Conservation (phyloP, 441 rosid genomes). For the Adansonia grandidieri region DNA sequence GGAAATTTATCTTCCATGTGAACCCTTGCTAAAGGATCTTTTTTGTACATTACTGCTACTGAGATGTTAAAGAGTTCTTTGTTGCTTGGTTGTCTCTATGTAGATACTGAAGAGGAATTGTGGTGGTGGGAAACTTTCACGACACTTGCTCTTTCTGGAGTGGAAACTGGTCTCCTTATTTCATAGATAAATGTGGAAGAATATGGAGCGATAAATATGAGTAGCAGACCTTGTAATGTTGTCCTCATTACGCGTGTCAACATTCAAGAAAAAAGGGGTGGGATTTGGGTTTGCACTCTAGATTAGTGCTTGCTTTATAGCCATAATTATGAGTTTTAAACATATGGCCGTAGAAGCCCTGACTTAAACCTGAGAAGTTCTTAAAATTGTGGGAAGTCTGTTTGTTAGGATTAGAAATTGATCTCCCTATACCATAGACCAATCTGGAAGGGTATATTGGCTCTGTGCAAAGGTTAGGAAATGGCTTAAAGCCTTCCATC, state of each 20-base stretch:
- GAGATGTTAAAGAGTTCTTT: neutral
- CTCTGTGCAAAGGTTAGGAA: neutral
- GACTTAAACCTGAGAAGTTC: conserved; percentile 18
- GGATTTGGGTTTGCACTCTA: neutral
- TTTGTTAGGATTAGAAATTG: conserved; percentile 5
- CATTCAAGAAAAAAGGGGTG: neutral
- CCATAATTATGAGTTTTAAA: neutral
- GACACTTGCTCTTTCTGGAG: neutral
- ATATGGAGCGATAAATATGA: too few relatives aligned
- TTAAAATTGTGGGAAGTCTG: conserved; percentile 7
- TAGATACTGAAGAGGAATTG: neutral
- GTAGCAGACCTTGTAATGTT: too few relatives aligned
- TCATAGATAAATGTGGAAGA: too few relatives aligned
- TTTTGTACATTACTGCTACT: neutral
- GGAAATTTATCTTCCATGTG: neutral
- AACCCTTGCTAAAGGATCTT: neutral
- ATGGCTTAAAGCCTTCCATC: conserved; percentile 1
- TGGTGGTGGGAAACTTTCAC: neutral
- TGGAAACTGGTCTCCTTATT: too few relatives aligned
- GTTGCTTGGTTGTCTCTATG: neutral
- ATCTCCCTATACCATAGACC: neutral
- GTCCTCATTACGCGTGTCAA: neutral
- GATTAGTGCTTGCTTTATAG: neutral
- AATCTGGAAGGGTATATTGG: neutral
- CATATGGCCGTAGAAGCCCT: neutral